phyloP scores from a whole-genome alignment of 352 stramenopile genomes.

The Achlya hypogyna region DNA sequence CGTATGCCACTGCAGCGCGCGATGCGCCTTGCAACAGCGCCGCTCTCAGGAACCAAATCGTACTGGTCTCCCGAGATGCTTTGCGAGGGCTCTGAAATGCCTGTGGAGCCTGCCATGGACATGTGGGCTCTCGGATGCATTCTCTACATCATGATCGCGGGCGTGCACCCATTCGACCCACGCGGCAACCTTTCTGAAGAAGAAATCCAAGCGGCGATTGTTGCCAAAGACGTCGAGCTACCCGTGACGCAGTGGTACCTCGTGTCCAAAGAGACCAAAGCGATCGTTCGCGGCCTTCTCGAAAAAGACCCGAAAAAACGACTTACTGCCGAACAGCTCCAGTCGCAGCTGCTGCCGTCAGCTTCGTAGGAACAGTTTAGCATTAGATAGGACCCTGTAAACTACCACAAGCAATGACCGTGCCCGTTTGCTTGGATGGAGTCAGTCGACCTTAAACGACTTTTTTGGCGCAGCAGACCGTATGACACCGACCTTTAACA shows the following conservation, averaged over 20 bases:
- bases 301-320: conserved; percentile 52
- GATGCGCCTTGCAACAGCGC: not conserved
- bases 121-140: conserved; percentile 18
- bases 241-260: conserved; percentile 37
- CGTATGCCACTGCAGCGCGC: not conserved
- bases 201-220: not conserved
- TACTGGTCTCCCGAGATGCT: conserved; percentile 17
- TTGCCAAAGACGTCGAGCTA: conserved; percentile 40
- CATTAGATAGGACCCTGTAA: not conserved
- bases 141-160: conserved; percentile 17
- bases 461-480: no score
- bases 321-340: conserved; percentile 28
- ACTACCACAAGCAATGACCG: no score
- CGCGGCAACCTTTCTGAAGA: conserved; percentile 6
- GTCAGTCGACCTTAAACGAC: no score
- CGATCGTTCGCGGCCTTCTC: conserved; percentile 52
- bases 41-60: conserved; percentile 31
- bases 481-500: no score
- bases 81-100: not conserved
- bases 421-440: no score
- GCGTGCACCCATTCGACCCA: conserved; percentile 13
- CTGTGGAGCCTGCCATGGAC: not conserved
- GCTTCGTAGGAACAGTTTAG: not conserved
- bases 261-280: conserved; percentile 44
- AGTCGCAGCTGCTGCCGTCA: not conserved